Conservation (phyloP, 768 basidiomycete genomes). For the Boletus bicolor region DNA sequence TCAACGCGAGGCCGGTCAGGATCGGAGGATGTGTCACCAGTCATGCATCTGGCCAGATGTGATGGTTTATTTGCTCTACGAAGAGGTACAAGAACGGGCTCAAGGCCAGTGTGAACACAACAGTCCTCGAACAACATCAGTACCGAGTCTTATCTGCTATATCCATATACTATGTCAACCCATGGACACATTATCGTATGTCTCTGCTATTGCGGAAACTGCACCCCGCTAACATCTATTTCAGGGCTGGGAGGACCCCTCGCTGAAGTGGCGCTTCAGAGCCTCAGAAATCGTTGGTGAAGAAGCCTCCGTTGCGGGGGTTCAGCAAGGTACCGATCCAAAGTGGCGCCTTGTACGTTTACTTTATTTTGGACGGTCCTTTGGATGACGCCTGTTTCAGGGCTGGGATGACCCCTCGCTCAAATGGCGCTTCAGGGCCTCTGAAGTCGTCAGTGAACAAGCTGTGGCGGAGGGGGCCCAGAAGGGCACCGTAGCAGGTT, state of each 20-base stretch:
- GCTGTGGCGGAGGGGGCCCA: background rate
- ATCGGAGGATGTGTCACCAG: background rate
- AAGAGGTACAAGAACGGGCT: background rate
- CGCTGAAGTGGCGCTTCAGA: background rate
- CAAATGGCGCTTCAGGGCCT: background rate
- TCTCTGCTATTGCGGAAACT: background rate
- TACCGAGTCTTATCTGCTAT: background rate
- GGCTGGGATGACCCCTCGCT: background rate
- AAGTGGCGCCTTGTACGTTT: background rate
- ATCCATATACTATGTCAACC: background rate
- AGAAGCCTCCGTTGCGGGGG: background rate
- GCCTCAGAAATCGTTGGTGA: background rate
- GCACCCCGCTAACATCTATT: background rate
- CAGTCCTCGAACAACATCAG: background rate
- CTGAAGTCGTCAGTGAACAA: background rate
- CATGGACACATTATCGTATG: background rate
- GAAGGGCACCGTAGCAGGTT: background rate
- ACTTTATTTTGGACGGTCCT: background rate
- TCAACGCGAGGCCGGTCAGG: background rate
- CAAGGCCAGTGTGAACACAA: background rate
- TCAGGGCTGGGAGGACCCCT: background rate
- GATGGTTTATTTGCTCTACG: background rate
- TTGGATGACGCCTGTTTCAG: background rate
- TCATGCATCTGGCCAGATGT: background rate
- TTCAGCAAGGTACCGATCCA: background rate